Conservation (phyloP, 345 rosid species). For the Lenwebbia sp. region DNA sequence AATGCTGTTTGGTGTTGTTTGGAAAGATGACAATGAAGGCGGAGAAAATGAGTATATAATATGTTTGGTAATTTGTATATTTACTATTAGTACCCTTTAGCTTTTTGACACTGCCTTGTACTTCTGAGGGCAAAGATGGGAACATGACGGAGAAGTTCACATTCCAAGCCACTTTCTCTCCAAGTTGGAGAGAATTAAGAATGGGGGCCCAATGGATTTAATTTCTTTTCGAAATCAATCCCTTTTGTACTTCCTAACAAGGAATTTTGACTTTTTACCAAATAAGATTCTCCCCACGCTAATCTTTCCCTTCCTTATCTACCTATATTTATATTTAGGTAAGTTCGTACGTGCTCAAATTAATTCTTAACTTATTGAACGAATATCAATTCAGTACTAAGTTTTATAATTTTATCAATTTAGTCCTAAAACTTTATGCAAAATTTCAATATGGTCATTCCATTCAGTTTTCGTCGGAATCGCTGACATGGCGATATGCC, state of each 20-base stretch:
- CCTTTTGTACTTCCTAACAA: not conserved
- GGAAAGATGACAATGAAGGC: not conserved
- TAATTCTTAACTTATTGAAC: not conserved
- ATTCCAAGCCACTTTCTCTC: not conserved
- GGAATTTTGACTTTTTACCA: not conserved
- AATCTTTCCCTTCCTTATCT: not conserved
- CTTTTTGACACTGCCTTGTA: not conserved
- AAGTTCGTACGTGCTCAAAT: not conserved
- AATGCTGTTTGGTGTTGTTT: not conserved
- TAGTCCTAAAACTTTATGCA: accelerated
- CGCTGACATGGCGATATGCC: not conserved
- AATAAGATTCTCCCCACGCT: not conserved
- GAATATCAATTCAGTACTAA: not conserved
- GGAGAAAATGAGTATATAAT: not conserved
- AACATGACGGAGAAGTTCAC: not conserved
- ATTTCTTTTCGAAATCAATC: not conserved
- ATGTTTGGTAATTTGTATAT: not conserved
- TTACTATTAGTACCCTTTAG: not conserved
- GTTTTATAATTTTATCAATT: not conserved
- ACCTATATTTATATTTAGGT: not conserved
- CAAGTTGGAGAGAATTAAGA: not conserved
- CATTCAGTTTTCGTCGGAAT: not conserved
- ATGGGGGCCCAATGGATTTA: not conserved
- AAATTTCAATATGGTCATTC: not conserved
- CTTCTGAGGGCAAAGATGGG: not conserved